Base-by-base conservation (phyloP, 371 early-diverging fungal species). In the Mucor piriformis region DNA sequence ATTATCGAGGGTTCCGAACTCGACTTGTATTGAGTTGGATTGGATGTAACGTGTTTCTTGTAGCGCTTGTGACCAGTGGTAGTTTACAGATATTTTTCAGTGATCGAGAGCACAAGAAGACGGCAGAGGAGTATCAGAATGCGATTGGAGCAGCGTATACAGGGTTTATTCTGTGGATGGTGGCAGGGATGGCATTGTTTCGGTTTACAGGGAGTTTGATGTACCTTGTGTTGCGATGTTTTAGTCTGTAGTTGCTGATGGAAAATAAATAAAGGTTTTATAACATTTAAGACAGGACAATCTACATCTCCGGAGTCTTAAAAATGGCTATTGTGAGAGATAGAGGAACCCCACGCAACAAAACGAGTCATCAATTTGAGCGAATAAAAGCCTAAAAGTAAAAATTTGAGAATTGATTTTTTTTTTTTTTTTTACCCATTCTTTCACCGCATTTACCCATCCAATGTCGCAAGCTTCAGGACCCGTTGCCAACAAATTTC, bases 1-100 rank as follows among this genome's bases (percentile, higher is more conserved):
- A 89, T 69, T 93, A 93, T 72, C 86, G 88, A 51, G 80, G 83
- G 18, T 94, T 94, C 83, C 82, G 97, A 7, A 95, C 96, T 0
- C 73, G 83, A 8, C 68, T 93, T 12, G 86, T 96, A 15, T 81
- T 95, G 25, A 76, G 79, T 42, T 96, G 95, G 95, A 84, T 94
- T 59, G 84, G 88, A 29, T 85, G 88, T 56, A 96, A 96, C 67
- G 88, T 87, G 11, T 33, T 91, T 2, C 76, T 96, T n/a, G 86
- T 92, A 15, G 84, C 88, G 38, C 69, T 88, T 43, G 76, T 89
- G 2, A 84, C 87, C 21, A 85, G 83, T 12, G 63, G 74, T 2
- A 69, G 71, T 16, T 75, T 83, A 23, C 74, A 76, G 20, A 61
- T 79, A 20, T 63, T 76, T n/a, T 55, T 84, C 6, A 37, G 63